Evolutionary conservation across 2,329 filamentous ascomycete species (phyloP).

Genomic region (Fusarium ambrosium): DNA sequence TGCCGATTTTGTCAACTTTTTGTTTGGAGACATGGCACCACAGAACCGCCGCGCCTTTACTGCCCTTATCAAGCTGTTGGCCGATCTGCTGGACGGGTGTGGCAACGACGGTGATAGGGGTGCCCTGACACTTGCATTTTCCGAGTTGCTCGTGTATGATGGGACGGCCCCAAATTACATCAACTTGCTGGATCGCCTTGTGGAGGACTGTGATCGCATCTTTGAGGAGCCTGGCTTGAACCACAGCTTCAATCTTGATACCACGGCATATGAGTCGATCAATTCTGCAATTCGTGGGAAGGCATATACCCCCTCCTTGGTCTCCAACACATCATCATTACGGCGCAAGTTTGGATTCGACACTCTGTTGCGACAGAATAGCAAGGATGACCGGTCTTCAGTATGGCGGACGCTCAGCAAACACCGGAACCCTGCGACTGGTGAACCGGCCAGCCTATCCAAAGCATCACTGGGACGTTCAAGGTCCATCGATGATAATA

Average conservation of each 20-base stretch:
- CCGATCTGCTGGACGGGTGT: constrained; percentile 89
- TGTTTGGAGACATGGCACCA: constrained; percentile 76
- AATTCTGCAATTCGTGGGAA: constrained; percentile 69
- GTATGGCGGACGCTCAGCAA: constrained; percentile 93
- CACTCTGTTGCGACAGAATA: constrained; percentile 81
- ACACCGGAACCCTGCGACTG: constrained; percentile 72
- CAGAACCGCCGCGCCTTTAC: constrained; percentile 84
- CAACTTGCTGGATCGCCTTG: constrained; percentile 87
- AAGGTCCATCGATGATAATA: constrained; percentile 80
- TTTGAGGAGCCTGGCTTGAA: constrained; percentile 74
- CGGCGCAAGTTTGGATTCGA: constrained; percentile 87
- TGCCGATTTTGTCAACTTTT: constrained; percentile 74
- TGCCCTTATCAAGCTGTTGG: constrained; percentile 85
- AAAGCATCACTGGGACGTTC: constrained; percentile 77
- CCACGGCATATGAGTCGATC: constrained; percentile 69
- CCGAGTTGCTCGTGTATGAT: constrained; percentile 85
- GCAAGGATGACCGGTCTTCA: constrained; percentile 81
- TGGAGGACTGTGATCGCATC: constrained; percentile 90
- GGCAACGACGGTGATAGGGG: constrained; percentile 92
- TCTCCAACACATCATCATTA: constrained; percentile 88
- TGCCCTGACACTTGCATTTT: constrained; percentile 88
- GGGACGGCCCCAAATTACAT: constrained; percentile 86
- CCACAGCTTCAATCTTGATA: constrained; percentile 55
- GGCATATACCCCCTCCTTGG: constrained; percentile 79
- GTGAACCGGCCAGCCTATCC: constrained; percentile 74